Base-by-base conservation (phyloP, 306 rosid genomes). In the Phaseolus lunatus region DNA sequence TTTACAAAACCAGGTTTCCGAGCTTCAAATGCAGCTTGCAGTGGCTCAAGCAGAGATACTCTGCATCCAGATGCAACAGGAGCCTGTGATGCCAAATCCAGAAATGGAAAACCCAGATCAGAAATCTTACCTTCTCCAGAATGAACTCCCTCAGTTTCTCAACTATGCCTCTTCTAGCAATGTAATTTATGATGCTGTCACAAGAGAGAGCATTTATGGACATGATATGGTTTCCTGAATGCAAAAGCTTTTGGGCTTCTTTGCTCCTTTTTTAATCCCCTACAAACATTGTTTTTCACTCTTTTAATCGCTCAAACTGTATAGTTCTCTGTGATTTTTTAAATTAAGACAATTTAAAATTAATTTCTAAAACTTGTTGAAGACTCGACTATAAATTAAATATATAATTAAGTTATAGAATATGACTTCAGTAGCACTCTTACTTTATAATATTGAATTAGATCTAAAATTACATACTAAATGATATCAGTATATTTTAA, bases 1-100 rank as follows among this genome's bases (percentile, higher is more conserved):
- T 70, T 76, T 95, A 58, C 98, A 95, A 65, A 90, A 86, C 84
- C 93, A 95, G 45, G 96, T 92, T 7, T 85, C 96, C 2, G 90
- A 95, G 83, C 92, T 95, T 14, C 96, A 95, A 74, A 95, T 92
- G 98, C 96, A 95, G 79, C 93, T 95, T 23, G 96, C 98, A 0
- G 87, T 92, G 56, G 98, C 96, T 27, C 96, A 95, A 35, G 93
- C 98, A 3, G 97, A 95, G 87, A 90, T 95, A 16, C 89, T 92
- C 27, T 90, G 95, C 85, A 84, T 85, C 72, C 92, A 94, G 81
- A 90, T 92, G 98, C 93, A 90, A 57, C 89, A 88, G 10, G 92
- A 87, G 48, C 88, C 89, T 0, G 72, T 72, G 52, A 76, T 84
- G 78, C 84, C 78, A 7, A 73, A 76, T 56, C 69, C 27, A 37